Conservation (phyloP, 352 stramenopile species). For the Phytophthora fragariaefolia region DNA sequence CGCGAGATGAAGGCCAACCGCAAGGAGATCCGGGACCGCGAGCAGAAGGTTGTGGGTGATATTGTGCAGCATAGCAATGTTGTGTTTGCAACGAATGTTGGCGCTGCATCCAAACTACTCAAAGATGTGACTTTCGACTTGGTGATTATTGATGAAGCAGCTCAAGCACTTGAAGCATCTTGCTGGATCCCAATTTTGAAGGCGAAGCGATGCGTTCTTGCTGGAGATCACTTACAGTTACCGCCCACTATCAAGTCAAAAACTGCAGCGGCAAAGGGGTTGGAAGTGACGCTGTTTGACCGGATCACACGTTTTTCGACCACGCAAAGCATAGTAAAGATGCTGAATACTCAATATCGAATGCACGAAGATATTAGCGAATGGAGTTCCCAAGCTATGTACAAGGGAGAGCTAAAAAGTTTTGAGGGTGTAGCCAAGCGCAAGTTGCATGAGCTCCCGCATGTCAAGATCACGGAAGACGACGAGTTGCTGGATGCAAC, state of each 20-base stretch:
- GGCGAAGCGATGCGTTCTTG: conserved; percentile 89
- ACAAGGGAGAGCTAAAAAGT: conserved; percentile 83
- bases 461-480: conserved; percentile 63
- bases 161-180: conserved; percentile 96
- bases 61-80: conserved; percentile 94
- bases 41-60: conserved; percentile 93
- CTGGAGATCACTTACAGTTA: conserved; percentile 97
- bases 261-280: conserved; percentile 66
- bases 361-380: conserved; percentile 96
- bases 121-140: conserved; percentile 93
- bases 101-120: conserved; percentile 92
- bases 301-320: conserved; percentile 82
- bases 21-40: conserved; percentile 94
- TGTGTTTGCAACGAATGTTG: conserved; percentile 97
- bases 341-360: conserved; percentile 97
- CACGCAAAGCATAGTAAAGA: conserved; percentile 75
- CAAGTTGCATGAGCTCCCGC: conserved; percentile 81
- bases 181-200: conserved; percentile 98
- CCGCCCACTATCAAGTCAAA: conserved; percentile 97
- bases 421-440: conserved; percentile 80
- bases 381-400: conserved; percentile 97
- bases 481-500: conserved; percentile 73
- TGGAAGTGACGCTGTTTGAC: conserved; percentile 97
- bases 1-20: conserved; percentile 91
- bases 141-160: conserved; percentile 97